Percentiles rank a stretch among this genome's conserved stretches.
phyloP scores from a whole-genome alignment of 1,284 basidiomycete species.

The Ceratobasidium sp. region DNA sequence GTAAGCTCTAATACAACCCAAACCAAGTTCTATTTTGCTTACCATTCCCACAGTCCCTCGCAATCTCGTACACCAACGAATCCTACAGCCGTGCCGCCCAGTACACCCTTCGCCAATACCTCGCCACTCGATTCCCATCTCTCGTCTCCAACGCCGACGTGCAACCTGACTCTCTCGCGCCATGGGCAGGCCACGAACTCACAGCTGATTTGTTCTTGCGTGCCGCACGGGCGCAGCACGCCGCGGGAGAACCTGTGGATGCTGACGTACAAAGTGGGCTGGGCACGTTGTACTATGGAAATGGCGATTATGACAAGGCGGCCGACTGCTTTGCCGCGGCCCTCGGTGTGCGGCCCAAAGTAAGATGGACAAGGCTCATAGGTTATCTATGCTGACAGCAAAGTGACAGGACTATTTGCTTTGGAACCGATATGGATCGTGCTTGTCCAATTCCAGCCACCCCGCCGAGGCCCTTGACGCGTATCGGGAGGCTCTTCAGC shows the following conservation, averaged over 20 bases:
- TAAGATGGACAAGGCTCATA: conserved; percentile 51
- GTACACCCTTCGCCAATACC: conserved; percentile 88
- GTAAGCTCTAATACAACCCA: conserved; percentile 66
- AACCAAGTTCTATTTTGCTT: background rate
- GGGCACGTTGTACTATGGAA: conserved; percentile 93
- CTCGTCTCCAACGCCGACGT: conserved; percentile 63
- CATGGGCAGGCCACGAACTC: conserved; percentile 87
- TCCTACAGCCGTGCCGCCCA: conserved; percentile 90
- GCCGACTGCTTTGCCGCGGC: conserved; percentile 93
- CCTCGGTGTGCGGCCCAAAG: conserved; percentile 77
- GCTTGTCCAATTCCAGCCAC: conserved; percentile 92
- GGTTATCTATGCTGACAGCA: conserved; percentile 5
- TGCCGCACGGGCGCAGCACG: conserved; percentile 85
- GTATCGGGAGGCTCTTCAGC: conserved; percentile 91
- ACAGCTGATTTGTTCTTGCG: conserved; percentile 86
- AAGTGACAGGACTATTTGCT: conserved; percentile 84
- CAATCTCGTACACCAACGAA: conserved; percentile 98
- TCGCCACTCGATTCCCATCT: conserved; percentile 79
- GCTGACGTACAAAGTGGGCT: conserved; percentile 94
- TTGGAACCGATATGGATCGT: conserved; percentile 97
- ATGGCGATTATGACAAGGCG: conserved; percentile 79
- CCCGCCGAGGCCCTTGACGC: conserved; percentile 96
- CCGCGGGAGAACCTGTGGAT: conserved; percentile 73
- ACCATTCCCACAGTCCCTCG: conserved; percentile 74
- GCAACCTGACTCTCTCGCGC: conserved; percentile 61